Evolutionary conservation across 306 rosid genomes (phyloP).

Genomic region (Cyclanthera cordifolia): DNA sequence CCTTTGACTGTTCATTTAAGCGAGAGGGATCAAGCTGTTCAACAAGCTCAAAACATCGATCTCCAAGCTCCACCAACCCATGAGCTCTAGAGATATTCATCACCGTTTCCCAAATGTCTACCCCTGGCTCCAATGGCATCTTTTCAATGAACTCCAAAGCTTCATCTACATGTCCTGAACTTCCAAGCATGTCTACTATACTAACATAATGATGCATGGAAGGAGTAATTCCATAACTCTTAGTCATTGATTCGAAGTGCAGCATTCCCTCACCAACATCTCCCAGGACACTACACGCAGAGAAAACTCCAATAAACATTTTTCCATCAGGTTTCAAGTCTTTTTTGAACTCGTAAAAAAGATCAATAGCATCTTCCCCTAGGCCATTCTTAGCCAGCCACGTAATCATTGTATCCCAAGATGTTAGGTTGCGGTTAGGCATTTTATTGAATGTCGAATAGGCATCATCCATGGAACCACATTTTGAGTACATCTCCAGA

Average conservation of each 20-base stretch:
- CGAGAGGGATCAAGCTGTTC: slow-evolving; percentile 47
- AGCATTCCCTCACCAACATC: slow-evolving; percentile 57
- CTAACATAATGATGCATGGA: slow-evolving; percentile 45
- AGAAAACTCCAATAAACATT: slow-evolving; percentile 51
- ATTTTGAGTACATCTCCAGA: slow-evolving; percentile 59
- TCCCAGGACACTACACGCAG: slow-evolving; percentile 46
- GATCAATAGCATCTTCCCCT: slow-evolving; percentile 66
- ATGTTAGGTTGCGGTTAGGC: slow-evolving; percentile 52
- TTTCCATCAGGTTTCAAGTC: slow-evolving; percentile 62
- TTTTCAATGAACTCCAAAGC: slow-evolving; percentile 63
- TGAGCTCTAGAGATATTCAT: slow-evolving; percentile 74
- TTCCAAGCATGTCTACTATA: slow-evolving; percentile 68
- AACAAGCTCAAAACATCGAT: slow-evolving; percentile 60
- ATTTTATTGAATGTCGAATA: slow-evolving; percentile 35
- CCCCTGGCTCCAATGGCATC: slow-evolving; percentile 52
- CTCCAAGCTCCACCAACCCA: slow-evolving; percentile 57
- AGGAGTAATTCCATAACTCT: slow-evolving; percentile 51
- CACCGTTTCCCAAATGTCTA: slow-evolving; percentile 56
- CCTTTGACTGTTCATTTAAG: slow-evolving; percentile 50
- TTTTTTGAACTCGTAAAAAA: slow-evolving; percentile 50
- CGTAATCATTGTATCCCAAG: slow-evolving; percentile 73
- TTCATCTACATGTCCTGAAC: slow-evolving; percentile 57
- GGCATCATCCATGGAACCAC: slow-evolving; percentile 69
- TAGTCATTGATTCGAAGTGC: slow-evolving; percentile 58
- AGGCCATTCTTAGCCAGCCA: slow-evolving; percentile 53